Base-by-base conservation (phyloP, 1,139 yeast genomes). In the Yamadazyma blattariae region DNA sequence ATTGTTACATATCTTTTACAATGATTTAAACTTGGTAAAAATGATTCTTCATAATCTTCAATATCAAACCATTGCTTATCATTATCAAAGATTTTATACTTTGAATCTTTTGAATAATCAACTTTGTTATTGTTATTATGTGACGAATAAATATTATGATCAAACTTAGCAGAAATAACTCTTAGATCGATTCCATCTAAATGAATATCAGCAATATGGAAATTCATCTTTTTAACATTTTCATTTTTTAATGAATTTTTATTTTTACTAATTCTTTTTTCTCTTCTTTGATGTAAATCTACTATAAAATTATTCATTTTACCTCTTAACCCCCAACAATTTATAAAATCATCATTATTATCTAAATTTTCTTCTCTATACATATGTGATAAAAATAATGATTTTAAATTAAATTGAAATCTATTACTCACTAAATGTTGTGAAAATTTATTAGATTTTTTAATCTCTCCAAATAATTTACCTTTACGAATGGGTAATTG, bases 231-330 rank as follows among this genome's bases (percentile, higher is more conserved):
- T 59, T 59, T 56, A 4, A 63, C 55, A 33, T 58, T 57, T 33
- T 56, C 54, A 30, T 56, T 57, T 21, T 54, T 48, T 0, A 64
- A 50, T 16, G 59, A 43, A 7, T 54, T 66, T 30, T 66, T 69
- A 34, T 64, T 60, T 7, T 57, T 50, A 19, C 56, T 51, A 7
- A 61, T 50, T 16, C 60, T 47, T 11, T 67, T 61, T 40, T 70
- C 74, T 36, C 65, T 69, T 24, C 72, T 48, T 46, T 84, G 74
- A 41, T 67, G 74, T 20, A 70, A 51, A 44, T 69, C 75, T 9
- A 70, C 71, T 24, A 58, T 47, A 42, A 70, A 68, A 10, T 54
- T 56, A 27, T 64, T 64, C 48, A 69, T 61, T 43, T 60, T 67
- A 3, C 69, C 74, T 33, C 70, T 48, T 8, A 69, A 33, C 3